Conservation (phyloP, 2,329 filamentous ascomycete genomes). For the Coniochaeta ligniaria region DNA sequence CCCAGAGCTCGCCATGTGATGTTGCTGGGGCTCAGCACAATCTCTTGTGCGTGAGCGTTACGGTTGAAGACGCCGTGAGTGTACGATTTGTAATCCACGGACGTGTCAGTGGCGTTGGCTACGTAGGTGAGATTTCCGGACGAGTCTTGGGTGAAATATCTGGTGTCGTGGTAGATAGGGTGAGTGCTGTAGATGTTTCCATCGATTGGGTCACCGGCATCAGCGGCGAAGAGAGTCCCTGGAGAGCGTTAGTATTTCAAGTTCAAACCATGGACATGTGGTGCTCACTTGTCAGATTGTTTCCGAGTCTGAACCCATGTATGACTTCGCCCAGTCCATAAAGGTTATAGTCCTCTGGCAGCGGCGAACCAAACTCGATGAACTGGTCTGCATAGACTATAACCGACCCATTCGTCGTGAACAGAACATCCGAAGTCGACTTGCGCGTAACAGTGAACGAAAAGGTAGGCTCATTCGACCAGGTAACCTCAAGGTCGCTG, state of each 20-base stretch:
- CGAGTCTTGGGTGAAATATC: conserved; percentile 56
- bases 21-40: conserved; percentile 54
- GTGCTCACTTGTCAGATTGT: conserved; percentile 56
- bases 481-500: conserved; percentile 46
- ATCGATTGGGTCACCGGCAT: conserved; percentile 58
- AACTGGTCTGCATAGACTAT: conserved; percentile 74
- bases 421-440: conserved; percentile 57
- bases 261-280: background rate
- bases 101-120: conserved; percentile 43
- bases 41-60: conserved; percentile 70
- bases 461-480: conserved; percentile 53
- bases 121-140: conserved; percentile 44
- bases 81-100: conserved; percentile 53
- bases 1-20: conserved; percentile 71
- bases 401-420: conserved; percentile 55
- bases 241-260: background rate
- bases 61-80: conserved; percentile 73
- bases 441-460: conserved; percentile 57
- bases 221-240: conserved; percentile 53
- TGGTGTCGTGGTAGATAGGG: conserved; percentile 72
- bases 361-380: conserved; percentile 59
- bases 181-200: conserved; percentile 70
- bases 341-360: conserved; percentile 67
- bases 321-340: conserved; percentile 72
- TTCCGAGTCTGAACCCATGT: conserved; percentile 62